A percentile compares a stretch with the other conserved stretches of the same genome.
These are phyloP conservation scores for Ciborinia camelliae DNA, from an alignment of 2,329 filamentous ascomycete genomes.

Conservation along the genomic window DNA sequence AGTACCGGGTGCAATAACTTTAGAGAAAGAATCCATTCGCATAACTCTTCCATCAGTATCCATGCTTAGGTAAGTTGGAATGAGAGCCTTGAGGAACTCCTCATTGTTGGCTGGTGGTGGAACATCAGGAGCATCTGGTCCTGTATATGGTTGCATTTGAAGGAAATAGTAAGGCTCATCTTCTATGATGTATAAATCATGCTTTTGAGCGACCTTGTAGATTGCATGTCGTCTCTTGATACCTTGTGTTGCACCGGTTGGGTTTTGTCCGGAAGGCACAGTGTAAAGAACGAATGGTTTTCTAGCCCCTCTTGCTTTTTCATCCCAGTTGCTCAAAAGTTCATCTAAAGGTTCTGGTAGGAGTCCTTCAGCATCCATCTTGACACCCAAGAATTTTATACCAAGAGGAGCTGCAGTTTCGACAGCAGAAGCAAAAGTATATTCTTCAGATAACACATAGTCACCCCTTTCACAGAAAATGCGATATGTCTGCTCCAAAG, in stretches of 20 bases:
- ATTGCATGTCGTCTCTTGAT: constrained; percentile 56
- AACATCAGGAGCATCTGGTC: constrained; percentile 20
- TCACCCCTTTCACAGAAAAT: constrained; percentile 78
- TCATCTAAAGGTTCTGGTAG: constrained; percentile 59
- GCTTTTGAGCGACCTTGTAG: constrained; percentile 65
- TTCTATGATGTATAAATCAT: constrained; percentile 68
- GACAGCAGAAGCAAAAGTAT: constrained; percentile 75
- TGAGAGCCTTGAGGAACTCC: constrained; percentile 69
- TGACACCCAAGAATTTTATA: constrained; percentile 55
- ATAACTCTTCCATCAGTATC: constrained; percentile 85
- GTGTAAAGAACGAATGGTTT: constrained; percentile 70
- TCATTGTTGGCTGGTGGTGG: constrained; percentile 57
- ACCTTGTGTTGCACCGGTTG: constrained; percentile 68
- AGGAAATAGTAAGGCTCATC: constrained; percentile 77
- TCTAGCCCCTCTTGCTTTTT: constrained; percentile 49
- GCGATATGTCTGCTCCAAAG: constrained; percentile 77
- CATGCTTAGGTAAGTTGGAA: constrained; percentile 74
- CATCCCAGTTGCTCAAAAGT: constrained; percentile 64
- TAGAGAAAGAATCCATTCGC: constrained; percentile 90
- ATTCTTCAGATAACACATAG: constrained; percentile 81
- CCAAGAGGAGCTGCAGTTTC: constrained; percentile 64
- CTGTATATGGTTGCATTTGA: constrained; percentile 57
- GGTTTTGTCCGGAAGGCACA: constrained; percentile 71
- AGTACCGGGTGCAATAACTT: constrained; percentile 80
- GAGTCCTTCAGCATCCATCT: constrained; percentile 65